Base-by-base conservation (phyloP, 73 alveolate genomes). In the Breviolum minutum region DNA sequence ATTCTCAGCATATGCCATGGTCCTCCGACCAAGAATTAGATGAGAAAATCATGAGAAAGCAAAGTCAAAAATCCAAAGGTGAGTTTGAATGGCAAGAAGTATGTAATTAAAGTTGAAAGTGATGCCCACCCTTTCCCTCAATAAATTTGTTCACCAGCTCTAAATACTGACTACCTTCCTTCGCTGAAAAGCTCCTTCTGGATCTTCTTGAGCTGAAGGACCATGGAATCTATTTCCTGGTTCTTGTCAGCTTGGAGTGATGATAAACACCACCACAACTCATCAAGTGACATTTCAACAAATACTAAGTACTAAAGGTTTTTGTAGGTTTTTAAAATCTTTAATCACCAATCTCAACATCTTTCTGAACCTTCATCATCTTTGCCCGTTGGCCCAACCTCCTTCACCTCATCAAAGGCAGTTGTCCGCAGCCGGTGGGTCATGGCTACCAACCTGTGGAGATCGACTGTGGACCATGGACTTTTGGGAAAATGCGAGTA, bases 391-490 rank as follows among this genome's bases (percentile, higher is more conserved):
- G 74, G 74, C 82, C 82, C 9, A 22, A 22, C 96, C 96, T 90
- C 8, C 96, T 90, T 90, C 32, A 90, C 96, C 82, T 77, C 62
- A 69, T 90, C 96, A 30, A 90, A 62, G 61, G 96, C 83, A 77
- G 48, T 76, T 19, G 87, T 71, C 74, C 96, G 96, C 74, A 90
- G 74, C 87, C 54, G 32, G 87, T 79, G 83, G 27, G 96, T 61
- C 76, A 90, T 32, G 4, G 96, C 87, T 77, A 77, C 96, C 54
- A 90, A 60, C 96, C 96, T 85, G 73, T 20, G 90, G 48, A 14
- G 83, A 68, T 68, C 24, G 54, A 40, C 54, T 40, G 54, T 40
- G 54, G 54, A 40, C 54, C 3, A 3, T 40, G 54, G 54, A 40
- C 54, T 40, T 40, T 2, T 40, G 5, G 5, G 54, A 3, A 3